Evolutionary conservation across 768 basidiomycete genomes (phyloP).

Genomic region (Sistotremastrum niveocremeum): DNA sequence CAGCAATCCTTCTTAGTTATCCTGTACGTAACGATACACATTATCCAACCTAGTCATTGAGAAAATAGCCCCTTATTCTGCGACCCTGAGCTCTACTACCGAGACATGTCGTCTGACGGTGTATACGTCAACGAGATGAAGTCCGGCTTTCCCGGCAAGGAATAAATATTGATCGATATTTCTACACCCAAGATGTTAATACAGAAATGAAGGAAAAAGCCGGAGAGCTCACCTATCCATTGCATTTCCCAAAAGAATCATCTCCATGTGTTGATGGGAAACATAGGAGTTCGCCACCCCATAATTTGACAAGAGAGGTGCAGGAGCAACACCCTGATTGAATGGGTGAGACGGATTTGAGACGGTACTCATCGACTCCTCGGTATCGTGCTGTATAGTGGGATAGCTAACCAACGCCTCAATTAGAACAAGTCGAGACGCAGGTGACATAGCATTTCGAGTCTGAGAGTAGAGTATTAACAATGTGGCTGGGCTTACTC

Average conservation of each 20-base stretch:
- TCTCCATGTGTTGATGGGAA: conserved; percentile 2
- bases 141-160: too few species aligned
- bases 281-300: conserved; percentile 2
- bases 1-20: too few species aligned
- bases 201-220: neutral
- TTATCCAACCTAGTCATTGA: too few species aligned
- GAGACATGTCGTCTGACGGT: too few species aligned
- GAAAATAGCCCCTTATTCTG: too few species aligned
- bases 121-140: too few species aligned
- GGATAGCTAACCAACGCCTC: neutral
- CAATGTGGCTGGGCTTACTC: neutral
- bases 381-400: neutral
- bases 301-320: conserved; percentile 2
- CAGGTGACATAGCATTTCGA: conserved; percentile 3
- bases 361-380: neutral
- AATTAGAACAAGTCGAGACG: conserved; percentile 2
- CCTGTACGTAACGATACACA: too few species aligned
- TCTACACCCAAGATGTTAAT: too few species aligned
- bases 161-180: too few species aligned
- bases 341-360: neutral
- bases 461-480: conserved; percentile 1
- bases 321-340: conserved; percentile 1
- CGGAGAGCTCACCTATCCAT: conserved; percentile 1
- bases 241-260: neutral
- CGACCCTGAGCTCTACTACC: too few species aligned